Base-by-base conservation (phyloP, 352 stramenopile genomes). In the Pythium sp. region DNA sequence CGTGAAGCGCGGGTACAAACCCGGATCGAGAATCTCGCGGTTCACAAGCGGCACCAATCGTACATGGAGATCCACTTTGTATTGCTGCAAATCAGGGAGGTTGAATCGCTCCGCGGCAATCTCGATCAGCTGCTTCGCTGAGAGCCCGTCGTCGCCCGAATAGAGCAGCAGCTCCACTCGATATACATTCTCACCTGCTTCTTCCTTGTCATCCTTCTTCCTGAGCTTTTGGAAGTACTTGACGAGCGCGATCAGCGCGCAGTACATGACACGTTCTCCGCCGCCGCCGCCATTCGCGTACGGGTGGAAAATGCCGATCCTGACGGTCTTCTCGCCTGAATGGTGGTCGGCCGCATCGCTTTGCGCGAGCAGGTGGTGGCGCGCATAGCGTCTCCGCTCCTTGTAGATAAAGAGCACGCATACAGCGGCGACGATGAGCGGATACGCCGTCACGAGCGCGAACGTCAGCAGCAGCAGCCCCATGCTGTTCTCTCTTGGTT, bases 211-310 rank as follows among this genome's bases (percentile, higher is more conserved):
- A 2, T 5, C 41, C 3, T 22, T 20, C 61, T 64, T 9, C 71
- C 72, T 53, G 64, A 60, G 53, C 20, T 73, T 56, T 43, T 72
- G 66, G 30, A 89, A 90, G 68, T 72, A 71, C 58, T 71, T 67
- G 22, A 81, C 72, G 26, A 99, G 79, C 61, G 89, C 88, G 66
- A 97, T 70, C 53, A 99, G 81, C 14, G 92, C 92, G 68, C 97
- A 98, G 92, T 98, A 99, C 32, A 99, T 84, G 22, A 99, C 98
- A 59, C 98, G 94, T 76, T 99, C 98, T 41, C 98, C 98, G 47
- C 98, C 98, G 26, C 98, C 98, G 38, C 98, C 97, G 41, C 86
- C 88, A 64, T 98, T 94, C 46, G 95, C 97, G 75, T 98, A 96
- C 38, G 94, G 97, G 74, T 99, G 96, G 78, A 98, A 98, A 68